A percentile compares a stretch with the other conserved stretches of the same genome.
Evolutionary conservation across 2,329 filamentous ascomycete species (phyloP).

Genomic region (Aspergillus quadricinctus): DNA sequence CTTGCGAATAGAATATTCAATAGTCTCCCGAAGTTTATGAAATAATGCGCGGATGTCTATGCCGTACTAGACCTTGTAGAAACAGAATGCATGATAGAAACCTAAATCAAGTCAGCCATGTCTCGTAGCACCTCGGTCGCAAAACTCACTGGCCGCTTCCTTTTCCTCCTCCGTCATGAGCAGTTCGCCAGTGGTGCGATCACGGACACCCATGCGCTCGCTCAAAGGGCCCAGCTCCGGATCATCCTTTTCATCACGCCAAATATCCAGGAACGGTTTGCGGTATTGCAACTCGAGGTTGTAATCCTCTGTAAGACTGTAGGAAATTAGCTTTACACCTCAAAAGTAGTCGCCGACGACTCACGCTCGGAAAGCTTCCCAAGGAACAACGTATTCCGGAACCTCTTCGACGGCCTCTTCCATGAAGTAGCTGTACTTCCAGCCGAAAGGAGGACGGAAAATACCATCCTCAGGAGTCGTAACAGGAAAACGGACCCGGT

Average conservation of each 20-base stretch:
- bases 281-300: slow-evolving; percentile 94
- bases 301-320: slow-evolving; percentile 80
- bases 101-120: slow-evolving; percentile 27
- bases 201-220: slow-evolving; percentile 91
- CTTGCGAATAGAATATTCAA: neutral
- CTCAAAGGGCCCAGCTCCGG: slow-evolving; percentile 74
- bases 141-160: slow-evolving; percentile 67
- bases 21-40: neutral
- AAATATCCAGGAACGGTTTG: slow-evolving; percentile 84
- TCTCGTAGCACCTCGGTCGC: neutral
- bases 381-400: slow-evolving; percentile 95
- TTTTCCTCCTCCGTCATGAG: slow-evolving; percentile 80
- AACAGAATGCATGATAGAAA: slow-evolving; percentile 94
- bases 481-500: slow-evolving; percentile 81
- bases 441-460: slow-evolving; percentile 91
- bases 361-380: slow-evolving; percentile 88
- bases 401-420: slow-evolving; percentile 94
- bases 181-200: slow-evolving; percentile 61
- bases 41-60: neutral
- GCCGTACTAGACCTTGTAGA: slow-evolving; percentile 78
- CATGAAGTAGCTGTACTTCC: slow-evolving; percentile 97
- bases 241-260: slow-evolving; percentile 87
- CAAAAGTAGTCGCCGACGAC: slow-evolving; percentile 5
- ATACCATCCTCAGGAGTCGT: slow-evolving; percentile 79
- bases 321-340: slow-evolving; percentile 7